A percentile compares a stretch with the other conserved stretches of the same genome.
phyloP scores from a whole-genome alignment of 108 stramenopile genomes.

The Epithemia pelagica region DNA sequence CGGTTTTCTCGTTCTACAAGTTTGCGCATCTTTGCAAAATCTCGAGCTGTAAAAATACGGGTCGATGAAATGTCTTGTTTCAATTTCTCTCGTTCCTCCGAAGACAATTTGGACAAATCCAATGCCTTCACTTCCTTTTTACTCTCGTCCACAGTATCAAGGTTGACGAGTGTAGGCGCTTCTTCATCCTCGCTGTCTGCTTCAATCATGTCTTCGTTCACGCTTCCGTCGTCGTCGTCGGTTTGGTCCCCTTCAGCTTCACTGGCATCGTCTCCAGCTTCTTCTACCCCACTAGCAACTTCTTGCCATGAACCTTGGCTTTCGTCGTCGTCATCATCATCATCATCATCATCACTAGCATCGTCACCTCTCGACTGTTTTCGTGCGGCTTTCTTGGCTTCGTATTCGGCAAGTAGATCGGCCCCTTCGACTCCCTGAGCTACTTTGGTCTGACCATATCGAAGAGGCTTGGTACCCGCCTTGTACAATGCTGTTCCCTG shows the following conservation, averaged over 20 bases:
- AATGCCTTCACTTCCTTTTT: not conserved
- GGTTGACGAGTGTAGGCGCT: conserved; percentile 53
- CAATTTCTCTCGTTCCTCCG: conserved; percentile 62
- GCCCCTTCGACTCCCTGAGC: conserved; percentile 89
- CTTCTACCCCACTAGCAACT: not conserved
- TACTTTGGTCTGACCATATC: conserved; percentile 80
- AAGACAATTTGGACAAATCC: conserved; percentile 63
- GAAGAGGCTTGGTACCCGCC: conserved; percentile 69
- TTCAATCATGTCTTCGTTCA: conserved; percentile 22
- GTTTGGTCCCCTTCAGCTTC: conserved; percentile 14
- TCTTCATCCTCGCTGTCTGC: conserved; percentile 48
- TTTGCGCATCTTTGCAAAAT: conserved; percentile 86
- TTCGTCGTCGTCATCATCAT: conserved; percentile 36
- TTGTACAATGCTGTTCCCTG: conserved; percentile 70
- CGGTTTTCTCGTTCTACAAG: conserved; percentile 78
- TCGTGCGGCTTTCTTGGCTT: conserved; percentile 56
- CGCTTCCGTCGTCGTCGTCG: conserved; percentile 42
- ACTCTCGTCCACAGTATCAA: conserved; percentile 23
- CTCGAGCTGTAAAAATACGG: conserved; percentile 74
- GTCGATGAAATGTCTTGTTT: conserved; percentile 71
- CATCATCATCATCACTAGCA: conserved; percentile 42
- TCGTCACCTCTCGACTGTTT: conserved; percentile 29
- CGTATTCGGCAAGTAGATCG: conserved; percentile 84
- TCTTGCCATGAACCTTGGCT: conserved; percentile 34
- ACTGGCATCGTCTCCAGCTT: conserved; percentile 21